Evolutionary conservation across 495 filamentous ascomycete genomes (phyloP).

Genomic region (Staphylotrichum longicolle): DNA sequence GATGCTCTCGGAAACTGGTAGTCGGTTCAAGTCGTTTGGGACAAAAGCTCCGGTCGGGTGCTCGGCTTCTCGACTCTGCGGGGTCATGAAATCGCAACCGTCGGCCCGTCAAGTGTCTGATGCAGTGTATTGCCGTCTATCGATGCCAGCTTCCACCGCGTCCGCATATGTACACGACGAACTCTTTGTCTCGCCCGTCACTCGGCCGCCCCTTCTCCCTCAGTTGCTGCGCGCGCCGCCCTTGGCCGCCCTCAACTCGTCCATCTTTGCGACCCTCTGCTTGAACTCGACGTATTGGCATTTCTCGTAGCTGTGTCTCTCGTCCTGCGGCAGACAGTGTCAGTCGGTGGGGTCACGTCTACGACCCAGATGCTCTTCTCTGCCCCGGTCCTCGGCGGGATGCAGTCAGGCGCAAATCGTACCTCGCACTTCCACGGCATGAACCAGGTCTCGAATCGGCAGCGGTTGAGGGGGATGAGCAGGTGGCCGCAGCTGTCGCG

Average conservation of each 20-base stretch:
- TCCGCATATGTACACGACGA: constrained; percentile 16
- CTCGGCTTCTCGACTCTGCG: no score
- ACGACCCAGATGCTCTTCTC: background rate
- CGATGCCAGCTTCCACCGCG: background rate
- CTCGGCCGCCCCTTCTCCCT: constrained; percentile 19
- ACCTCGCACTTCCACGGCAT: constrained; percentile 98
- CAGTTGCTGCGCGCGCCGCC: constrained; percentile 85
- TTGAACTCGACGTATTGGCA: constrained; percentile 99
- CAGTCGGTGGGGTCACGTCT: constrained; percentile 6
- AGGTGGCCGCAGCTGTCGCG: constrained; percentile 92
- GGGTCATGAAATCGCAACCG: no score
- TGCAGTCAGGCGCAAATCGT: constrained; percentile 33
- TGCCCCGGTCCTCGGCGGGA: background rate
- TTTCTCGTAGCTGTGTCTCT: constrained; percentile 96
- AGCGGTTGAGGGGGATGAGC: constrained; percentile 91
- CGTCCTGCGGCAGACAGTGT: constrained; percentile 56
- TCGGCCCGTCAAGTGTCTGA: background rate
- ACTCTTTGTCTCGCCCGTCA: background rate
- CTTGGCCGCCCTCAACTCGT: constrained; percentile 87
- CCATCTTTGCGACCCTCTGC: constrained; percentile 97
- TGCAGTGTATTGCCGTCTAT: constrained; percentile 17
- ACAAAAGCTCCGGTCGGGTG: no score
- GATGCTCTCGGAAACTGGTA: no score
- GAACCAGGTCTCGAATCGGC: constrained; percentile 88
- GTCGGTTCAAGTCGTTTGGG: no score